A percentile compares a stretch with the other conserved stretches of the same genome.
Evolutionary conservation across 768 basidiomycete species (phyloP).

Genomic region (Phanerochaete carnosa): DNA sequence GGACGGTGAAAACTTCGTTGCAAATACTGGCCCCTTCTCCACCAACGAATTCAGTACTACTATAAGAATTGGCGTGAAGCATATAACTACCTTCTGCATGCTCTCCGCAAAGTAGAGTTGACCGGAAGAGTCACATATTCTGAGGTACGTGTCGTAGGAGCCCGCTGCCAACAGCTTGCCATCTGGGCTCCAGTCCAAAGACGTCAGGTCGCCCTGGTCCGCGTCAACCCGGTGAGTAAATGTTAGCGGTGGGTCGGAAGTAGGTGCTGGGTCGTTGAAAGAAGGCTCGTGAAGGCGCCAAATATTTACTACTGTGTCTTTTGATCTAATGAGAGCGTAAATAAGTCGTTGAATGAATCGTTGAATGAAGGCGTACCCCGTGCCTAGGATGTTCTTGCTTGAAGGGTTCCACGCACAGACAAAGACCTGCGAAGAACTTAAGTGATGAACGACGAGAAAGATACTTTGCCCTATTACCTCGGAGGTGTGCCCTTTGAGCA

Average conservation of each 20-base stretch:
- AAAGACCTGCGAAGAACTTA: conserved; percentile 54
- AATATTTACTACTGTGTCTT: conserved; percentile 69
- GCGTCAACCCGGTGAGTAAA: conserved; percentile 48
- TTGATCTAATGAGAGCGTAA: conserved; percentile 41
- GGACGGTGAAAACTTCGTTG: conserved; percentile 69
- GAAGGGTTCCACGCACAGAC: conserved; percentile 78
- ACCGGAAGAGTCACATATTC: conserved; percentile 64
- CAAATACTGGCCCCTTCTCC: conserved; percentile 77
- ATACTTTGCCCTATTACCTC: conserved; percentile 8
- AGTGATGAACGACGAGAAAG: neutral
- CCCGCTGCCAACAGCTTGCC: conserved; percentile 75
- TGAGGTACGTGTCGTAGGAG: conserved; percentile 70
- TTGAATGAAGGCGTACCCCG: conserved; percentile 53
- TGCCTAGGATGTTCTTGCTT: conserved; percentile 55
- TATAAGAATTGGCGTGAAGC: neutral
- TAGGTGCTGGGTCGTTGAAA: conserved; percentile 10
- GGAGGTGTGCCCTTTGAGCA: conserved; percentile 13
- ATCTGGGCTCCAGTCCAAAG: conserved; percentile 72
- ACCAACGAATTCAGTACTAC: conserved; percentile 16
- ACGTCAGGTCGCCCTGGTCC: conserved; percentile 63
- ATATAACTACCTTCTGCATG: conserved; percentile 57
- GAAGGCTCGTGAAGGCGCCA: conserved; percentile 47
- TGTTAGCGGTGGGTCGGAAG: conserved; percentile 35
- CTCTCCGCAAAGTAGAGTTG: conserved; percentile 57
- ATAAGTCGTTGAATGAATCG: neutral